These are phyloP conservation scores for Microthlaspi erraticum DNA, from an alignment of 345 rosid genomes.

Conservation along the genomic window DNA sequence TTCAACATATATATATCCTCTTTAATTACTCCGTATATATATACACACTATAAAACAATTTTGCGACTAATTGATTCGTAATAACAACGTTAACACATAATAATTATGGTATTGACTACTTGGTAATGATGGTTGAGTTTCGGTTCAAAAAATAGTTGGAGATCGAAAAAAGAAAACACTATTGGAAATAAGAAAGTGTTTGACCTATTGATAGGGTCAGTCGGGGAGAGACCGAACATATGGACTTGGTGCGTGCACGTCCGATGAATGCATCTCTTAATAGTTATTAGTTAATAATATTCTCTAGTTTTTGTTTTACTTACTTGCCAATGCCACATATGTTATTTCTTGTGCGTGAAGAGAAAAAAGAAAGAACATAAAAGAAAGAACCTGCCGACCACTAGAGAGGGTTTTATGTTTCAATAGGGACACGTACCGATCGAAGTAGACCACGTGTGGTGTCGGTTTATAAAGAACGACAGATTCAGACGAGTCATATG, in stretches of 20 bases:
- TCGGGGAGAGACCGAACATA: constrained; percentile 28
- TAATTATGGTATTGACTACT: neutral
- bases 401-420: constrained; percentile 25
- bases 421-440: constrained; percentile 40
- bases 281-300: neutral
- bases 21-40: neutral
- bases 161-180: neutral
- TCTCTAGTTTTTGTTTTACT: neutral
- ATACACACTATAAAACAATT: neutral
- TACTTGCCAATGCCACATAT: neutral
- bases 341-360: neutral
- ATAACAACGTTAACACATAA: constrained; percentile 2
- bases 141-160: neutral
- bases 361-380: neutral
- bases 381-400: constrained; percentile 43
- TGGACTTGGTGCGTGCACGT: constrained; percentile 37
- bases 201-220: constrained; percentile 27
- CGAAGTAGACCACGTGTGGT: constrained; percentile 42
- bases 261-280: constrained; percentile 28
- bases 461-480: constrained; percentile 31
- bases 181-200: constrained; percentile 20
- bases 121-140: neutral
- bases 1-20: constrained; percentile 1
- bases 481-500: constrained; percentile 43
- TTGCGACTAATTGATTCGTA: neutral